Evolutionary conservation across 2,329 filamentous ascomycete species (phyloP).

Genomic region (Colletotrichum spinosum): DNA sequence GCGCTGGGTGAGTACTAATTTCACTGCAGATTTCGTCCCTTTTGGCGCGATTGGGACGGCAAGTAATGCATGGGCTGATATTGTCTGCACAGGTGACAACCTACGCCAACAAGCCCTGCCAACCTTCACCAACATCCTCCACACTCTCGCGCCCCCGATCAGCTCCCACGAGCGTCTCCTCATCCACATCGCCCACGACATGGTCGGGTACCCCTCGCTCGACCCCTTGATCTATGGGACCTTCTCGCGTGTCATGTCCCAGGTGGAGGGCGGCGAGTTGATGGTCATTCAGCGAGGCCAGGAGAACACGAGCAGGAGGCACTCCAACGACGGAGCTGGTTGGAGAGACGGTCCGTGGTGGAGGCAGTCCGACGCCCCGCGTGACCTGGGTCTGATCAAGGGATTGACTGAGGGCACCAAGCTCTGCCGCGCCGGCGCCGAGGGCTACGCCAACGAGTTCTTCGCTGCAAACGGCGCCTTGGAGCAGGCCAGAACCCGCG

Average conservation of each 20-base stretch:
- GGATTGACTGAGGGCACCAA: conserved; percentile 90
- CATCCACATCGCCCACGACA: conserved; percentile 97
- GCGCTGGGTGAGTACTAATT: conserved; percentile 72
- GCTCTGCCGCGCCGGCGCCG: conserved; percentile 88
- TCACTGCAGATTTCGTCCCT: conserved; percentile 6
- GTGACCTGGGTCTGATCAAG: conserved; percentile 83
- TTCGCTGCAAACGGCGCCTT: conserved; percentile 83
- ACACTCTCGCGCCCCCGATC: conserved; percentile 95
- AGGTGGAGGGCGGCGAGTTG: conserved; percentile 96
- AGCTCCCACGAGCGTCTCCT: conserved; percentile 96
- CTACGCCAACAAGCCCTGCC: conserved; percentile 87
- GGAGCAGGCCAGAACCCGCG: conserved; percentile 82
- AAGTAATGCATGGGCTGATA: conserved; percentile 8
- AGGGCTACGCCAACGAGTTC: conserved; percentile 88
- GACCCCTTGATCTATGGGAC: conserved; percentile 92
- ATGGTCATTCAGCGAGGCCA: conserved; percentile 94
- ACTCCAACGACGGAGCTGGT: conserved; percentile 70
- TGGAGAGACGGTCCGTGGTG: conserved; percentile 99
- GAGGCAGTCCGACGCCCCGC: conserved; percentile 76
- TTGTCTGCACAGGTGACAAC: conserved; percentile 76
- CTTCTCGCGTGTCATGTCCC: conserved; percentile 97
- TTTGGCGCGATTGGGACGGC: background rate
- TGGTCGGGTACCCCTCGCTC: conserved; percentile 92
- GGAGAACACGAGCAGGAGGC: conserved; percentile 79
- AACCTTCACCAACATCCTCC: conserved; percentile 93